These are phyloP conservation scores for Geotrichum restrictum DNA, from an alignment of 1,139 yeast genomes.

Conservation along the genomic window DNA sequence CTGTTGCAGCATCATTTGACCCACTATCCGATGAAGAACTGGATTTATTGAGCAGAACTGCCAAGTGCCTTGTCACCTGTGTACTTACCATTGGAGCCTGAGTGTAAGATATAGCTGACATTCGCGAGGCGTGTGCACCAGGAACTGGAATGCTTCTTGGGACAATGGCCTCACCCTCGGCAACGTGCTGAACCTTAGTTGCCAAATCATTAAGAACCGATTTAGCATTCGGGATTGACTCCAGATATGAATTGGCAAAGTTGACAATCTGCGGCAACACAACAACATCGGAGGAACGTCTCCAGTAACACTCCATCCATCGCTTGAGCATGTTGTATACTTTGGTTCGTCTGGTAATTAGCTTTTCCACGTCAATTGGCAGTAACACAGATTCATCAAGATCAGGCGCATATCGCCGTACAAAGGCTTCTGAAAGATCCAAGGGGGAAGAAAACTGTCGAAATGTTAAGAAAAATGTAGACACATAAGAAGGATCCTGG, in stretches of 20 bases:
- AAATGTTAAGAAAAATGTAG: constrained; percentile 79
- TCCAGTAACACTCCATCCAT: constrained; percentile 92
- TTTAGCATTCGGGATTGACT: constrained; percentile 28
- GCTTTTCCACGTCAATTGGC: constrained; percentile 26
- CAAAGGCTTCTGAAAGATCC: constrained; percentile 67
- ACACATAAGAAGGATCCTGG: constrained; percentile 65
- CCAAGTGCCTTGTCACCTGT: constrained; percentile 12
- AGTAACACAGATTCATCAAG: constrained; percentile 2
- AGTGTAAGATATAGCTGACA: constrained; percentile 13
- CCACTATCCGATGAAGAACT: constrained; percentile 2
- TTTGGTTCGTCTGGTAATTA: constrained; percentile 62
- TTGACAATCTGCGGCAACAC: constrained; percentile 66
- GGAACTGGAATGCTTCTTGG: constrained; percentile 28
- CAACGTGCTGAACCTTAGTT: constrained; percentile 24
- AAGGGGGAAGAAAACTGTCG: constrained; percentile 67
- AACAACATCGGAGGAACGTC: constrained; percentile 54
- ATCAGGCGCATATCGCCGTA: constrained; percentile 55
- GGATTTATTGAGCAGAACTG: constrained; percentile 10
- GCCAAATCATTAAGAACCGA: constrained; percentile 27
- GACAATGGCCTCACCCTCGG: constrained; percentile 31
- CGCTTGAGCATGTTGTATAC: constrained; percentile 65
- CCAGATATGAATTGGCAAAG: constrained; percentile 59
- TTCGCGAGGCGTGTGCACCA: constrained; percentile 14
- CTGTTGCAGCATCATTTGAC: background rate
- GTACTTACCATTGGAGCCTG: constrained; percentile 9